A percentile compares a stretch with the other conserved stretches of the same genome.
These are phyloP conservation scores for Tetrastigma voinierianum DNA, from an alignment of 164 flowering plant species.

Conservation along the genomic window DNA sequence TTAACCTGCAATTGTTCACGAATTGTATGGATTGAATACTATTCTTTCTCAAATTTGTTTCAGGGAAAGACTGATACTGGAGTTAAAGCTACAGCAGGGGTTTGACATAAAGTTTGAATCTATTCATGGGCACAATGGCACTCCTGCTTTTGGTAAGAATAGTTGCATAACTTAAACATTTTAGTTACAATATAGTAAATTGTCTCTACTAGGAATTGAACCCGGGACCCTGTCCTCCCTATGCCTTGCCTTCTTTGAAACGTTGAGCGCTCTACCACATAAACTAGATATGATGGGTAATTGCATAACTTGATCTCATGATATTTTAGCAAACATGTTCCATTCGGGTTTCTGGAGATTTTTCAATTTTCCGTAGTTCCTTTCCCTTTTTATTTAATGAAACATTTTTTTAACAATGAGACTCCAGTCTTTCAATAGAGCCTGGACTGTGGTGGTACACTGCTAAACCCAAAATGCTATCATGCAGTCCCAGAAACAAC, in stretches of 20 bases:
- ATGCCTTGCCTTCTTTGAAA: too few relatives aligned
- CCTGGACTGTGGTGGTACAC: neutral
- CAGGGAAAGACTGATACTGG: slow-evolving; percentile 53
- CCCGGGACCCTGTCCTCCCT: too few relatives aligned
- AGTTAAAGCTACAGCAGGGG: slow-evolving; percentile 56
- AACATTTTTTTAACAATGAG: neutral
- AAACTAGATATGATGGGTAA: too few relatives aligned
- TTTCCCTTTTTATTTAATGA: neutral
- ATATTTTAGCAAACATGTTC: neutral
- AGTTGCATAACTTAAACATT: too few relatives aligned
- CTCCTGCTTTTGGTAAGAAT: slow-evolving; percentile 2
- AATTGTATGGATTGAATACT: neutral
- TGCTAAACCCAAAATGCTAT: neutral
- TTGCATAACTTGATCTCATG: neutral
- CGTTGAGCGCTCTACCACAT: too few relatives aligned
- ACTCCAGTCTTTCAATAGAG: neutral
- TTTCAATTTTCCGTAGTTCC: neutral
- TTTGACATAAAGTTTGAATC: slow-evolving; percentile 17
- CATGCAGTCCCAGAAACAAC: neutral
- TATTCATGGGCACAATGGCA: neutral
- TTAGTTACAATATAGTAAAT: too few relatives aligned
- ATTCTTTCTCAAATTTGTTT: neutral
- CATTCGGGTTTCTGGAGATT: neutral
- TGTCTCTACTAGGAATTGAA: too few relatives aligned
- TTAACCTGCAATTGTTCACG: neutral